Conservation (phyloP, 2,329 filamentous ascomycete genomes). For the Calonectria ilicicola region DNA sequence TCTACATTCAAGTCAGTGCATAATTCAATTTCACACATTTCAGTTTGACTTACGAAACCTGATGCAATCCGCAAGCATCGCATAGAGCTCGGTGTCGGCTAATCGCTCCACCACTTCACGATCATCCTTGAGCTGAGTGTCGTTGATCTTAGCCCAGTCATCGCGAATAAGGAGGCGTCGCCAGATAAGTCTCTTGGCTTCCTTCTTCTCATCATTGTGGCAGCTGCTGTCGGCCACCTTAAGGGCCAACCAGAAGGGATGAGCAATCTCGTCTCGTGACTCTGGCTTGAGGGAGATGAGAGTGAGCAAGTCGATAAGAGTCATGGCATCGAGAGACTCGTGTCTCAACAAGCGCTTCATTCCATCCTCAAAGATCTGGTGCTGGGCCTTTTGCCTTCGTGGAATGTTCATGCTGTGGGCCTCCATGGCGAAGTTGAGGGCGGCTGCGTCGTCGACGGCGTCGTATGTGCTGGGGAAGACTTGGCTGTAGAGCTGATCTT, state of each 20-base stretch:
- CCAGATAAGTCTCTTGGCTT: constrained; percentile 79
- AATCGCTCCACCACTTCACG: constrained; percentile 73
- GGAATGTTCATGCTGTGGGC: constrained; percentile 69
- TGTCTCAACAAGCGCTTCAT: constrained; percentile 79
- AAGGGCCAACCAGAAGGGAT: constrained; percentile 83
- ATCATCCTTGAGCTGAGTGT: constrained; percentile 81
- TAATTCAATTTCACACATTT: not conserved
- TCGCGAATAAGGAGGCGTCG: constrained; percentile 86
- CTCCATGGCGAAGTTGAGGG: constrained; percentile 80
- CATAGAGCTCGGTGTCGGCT: constrained; percentile 74
- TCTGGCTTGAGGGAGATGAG: constrained; percentile 68
- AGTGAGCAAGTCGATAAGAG: constrained; percentile 82
- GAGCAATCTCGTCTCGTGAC: constrained; percentile 64
- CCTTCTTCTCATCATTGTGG: constrained; percentile 67
- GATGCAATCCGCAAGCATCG: constrained; percentile 73
- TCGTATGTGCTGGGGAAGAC: constrained; percentile 75
- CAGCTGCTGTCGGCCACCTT: constrained; percentile 68
- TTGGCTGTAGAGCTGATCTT: constrained; percentile 80
- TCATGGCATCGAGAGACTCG: constrained; percentile 74
- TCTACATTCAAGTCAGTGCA: constrained; percentile 52
- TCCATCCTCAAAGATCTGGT: constrained; percentile 76
- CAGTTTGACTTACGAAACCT: constrained; percentile 68
- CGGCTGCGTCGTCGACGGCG: constrained; percentile 84
- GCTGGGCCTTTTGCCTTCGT: constrained; percentile 73
- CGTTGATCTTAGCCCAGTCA: constrained; percentile 85